Evolutionary conservation across 352 stramenopile species (phyloP).

Genomic region (Phytopythium kandeliae): DNA sequence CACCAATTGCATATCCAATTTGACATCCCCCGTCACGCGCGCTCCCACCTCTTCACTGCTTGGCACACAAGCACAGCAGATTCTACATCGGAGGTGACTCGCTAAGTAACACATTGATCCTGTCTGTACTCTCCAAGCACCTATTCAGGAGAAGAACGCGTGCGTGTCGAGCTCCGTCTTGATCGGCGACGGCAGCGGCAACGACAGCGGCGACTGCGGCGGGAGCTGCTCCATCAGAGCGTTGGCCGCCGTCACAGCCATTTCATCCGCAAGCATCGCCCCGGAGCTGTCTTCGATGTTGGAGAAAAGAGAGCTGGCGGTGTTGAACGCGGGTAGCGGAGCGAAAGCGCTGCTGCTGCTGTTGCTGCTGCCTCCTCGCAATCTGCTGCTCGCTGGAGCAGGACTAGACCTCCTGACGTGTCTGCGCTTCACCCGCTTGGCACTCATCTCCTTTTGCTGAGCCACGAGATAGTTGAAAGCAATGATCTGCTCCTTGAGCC

Average conservation of each 20-base stretch:
- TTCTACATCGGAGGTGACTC: too few species aligned
- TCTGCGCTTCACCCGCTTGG: constrained; percentile 33
- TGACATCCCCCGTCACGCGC: too few species aligned
- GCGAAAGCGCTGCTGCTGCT: constrained; percentile 17
- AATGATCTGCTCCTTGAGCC: constrained; percentile 88
- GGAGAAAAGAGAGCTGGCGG: constrained; percentile 15
- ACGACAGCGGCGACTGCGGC: constrained; percentile 38
- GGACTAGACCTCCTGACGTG: neutral
- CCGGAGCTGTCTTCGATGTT: neutral
- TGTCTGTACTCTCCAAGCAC: too few species aligned
- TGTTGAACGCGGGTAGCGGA: constrained; percentile 4
- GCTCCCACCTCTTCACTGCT: too few species aligned
- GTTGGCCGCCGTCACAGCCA: constrained; percentile 7
- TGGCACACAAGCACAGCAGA: too few species aligned
- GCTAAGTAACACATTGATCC: too few species aligned
- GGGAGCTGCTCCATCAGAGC: constrained; percentile 16
- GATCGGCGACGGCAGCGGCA: constrained; percentile 73
- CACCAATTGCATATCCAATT: too few species aligned
- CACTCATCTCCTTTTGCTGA: constrained; percentile 69
- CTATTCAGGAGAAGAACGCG: constrained; percentile 84
- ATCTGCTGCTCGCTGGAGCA: neutral
- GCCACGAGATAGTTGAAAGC: constrained; percentile 90
- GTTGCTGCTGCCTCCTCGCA: constrained; percentile 4
- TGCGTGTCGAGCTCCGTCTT: constrained; percentile 84
- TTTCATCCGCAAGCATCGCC: neutral